phyloP scores from a whole-genome alignment of 83 land plant species.

The Picea abies region DNA sequence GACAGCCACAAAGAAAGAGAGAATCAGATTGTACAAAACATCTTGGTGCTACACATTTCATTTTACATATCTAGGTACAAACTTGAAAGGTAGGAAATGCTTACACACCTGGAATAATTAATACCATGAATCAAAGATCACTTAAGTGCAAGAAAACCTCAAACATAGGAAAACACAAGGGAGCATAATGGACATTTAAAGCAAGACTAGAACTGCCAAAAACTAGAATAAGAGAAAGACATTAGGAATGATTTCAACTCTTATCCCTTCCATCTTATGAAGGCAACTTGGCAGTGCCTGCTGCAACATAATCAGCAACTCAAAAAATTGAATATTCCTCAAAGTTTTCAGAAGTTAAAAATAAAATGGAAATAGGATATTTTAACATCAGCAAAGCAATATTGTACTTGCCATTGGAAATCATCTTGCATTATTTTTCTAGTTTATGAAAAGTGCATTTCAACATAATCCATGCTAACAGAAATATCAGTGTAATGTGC shows the following conservation, averaged over 20 bases:
- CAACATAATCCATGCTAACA: background rate
- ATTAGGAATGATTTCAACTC: background rate
- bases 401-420: background rate
- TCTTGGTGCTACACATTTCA: too few relatives aligned
- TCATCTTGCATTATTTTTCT: background rate
- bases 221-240: background rate
- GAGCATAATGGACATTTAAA: background rate
- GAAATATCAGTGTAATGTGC: background rate
- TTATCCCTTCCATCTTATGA: background rate
- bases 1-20: too few relatives aligned
- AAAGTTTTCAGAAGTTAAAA: background rate
- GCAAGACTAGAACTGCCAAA: background rate
- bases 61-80: too few relatives aligned
- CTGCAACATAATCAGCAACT: background rate
- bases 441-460: background rate
- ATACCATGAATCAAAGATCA: too few relatives aligned
- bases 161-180: background rate
- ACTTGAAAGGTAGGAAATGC: too few relatives aligned
- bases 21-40: too few relatives aligned
- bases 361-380: background rate
- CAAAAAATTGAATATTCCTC: background rate
- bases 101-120: too few relatives aligned
- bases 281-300: background rate
- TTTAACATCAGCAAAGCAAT: background rate
- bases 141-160: too few relatives aligned